Evolutionary conservation across 495 filamentous ascomycete genomes (phyloP).

Genomic region (Opeltia flavorubescens): DNA sequence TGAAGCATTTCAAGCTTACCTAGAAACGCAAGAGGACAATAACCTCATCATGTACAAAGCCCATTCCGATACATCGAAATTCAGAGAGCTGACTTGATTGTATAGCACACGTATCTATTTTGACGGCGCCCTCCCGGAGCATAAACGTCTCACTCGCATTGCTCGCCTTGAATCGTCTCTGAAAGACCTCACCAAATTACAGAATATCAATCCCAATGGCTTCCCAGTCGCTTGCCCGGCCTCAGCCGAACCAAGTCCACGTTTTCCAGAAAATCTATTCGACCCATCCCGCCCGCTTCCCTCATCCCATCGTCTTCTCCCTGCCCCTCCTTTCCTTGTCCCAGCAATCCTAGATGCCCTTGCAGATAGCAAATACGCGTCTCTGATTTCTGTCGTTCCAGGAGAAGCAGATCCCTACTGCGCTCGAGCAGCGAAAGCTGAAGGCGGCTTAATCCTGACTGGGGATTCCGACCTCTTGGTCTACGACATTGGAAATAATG

Average conservation of each 20-base stretch:
- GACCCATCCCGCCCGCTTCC: conserved; percentile 3
- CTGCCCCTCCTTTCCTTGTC: conserved; percentile 50
- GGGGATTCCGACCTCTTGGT: conserved; percentile 65
- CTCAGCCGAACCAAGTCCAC: neutral
- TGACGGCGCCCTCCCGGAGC: conserved; percentile 55
- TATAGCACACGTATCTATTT: conserved; percentile 49
- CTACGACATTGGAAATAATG: conserved; percentile 43
- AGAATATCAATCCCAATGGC: conserved; percentile 9
- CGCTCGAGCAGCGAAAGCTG: conserved; percentile 35
- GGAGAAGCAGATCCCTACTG: conserved; percentile 63
- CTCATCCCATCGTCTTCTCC: conserved; percentile 22
- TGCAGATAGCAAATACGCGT: conserved; percentile 28
- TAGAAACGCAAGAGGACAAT: conserved; percentile 35
- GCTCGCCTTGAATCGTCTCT: conserved; percentile 34
- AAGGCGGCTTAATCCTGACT: conserved; percentile 42
- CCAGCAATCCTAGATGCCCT: conserved; percentile 54
- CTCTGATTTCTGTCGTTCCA: conserved; percentile 40
- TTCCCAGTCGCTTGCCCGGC: neutral
- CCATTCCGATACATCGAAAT: neutral
- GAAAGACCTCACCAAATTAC: conserved; percentile 25
- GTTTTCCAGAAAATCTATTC: conserved; percentile 5
- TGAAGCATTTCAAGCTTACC: conserved; percentile 42
- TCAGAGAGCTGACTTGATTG: conserved; percentile 1
- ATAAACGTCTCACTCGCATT: conserved; percentile 40
- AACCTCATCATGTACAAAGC: conserved; percentile 45